Conservation (phyloP, 345 rosid genomes). For the Camelina sativa region DNA sequence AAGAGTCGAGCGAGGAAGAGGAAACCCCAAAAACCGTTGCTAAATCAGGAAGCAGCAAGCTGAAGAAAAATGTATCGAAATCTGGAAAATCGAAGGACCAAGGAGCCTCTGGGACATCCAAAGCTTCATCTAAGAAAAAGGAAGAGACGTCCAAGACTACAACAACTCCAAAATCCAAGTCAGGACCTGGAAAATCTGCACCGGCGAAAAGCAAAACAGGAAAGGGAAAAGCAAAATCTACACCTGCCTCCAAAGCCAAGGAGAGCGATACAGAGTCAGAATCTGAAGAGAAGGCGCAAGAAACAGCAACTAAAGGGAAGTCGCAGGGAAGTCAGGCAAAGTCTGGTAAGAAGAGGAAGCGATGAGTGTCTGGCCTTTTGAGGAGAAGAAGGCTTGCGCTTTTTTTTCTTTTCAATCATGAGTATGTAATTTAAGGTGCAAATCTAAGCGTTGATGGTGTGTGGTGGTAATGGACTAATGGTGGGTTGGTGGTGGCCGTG, state of each 20-base stretch:
- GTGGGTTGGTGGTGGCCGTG: conserved; percentile 7
- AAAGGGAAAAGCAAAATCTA: conserved; percentile 54
- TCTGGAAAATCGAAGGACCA: conserved; percentile 57
- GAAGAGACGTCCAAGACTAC: conserved; percentile 41
- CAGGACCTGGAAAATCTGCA: conserved; percentile 48
- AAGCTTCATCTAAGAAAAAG: conserved; percentile 52
- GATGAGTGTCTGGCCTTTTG: conserved; percentile 42
- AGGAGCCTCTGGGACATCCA: conserved; percentile 40
- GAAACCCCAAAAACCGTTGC: conserved; percentile 46
- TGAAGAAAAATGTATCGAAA: conserved; percentile 51
- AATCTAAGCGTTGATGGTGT: conserved; percentile 21
- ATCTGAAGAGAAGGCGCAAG: conserved; percentile 51
- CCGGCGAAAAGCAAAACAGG: conserved; percentile 49
- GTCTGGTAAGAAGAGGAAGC: conserved; percentile 67
- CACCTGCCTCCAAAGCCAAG: conserved; percentile 53
- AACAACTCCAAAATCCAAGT: conserved; percentile 52
- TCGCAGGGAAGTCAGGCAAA: conserved; percentile 55
- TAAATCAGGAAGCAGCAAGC: conserved; percentile 54
- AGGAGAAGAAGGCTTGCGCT: background rate
- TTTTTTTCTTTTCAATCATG: conserved; percentile 13
- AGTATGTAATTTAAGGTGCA: conserved; percentile 31
- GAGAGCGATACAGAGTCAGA: conserved; percentile 54
- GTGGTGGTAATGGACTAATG: background rate
- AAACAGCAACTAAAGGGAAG: conserved; percentile 53
- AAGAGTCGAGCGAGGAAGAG: conserved; percentile 49